Percentiles rank a stretch among this genome's conserved stretches.
Evolutionary conservation across 2,329 filamentous ascomycete genomes (phyloP).

Genomic region (Nothomitra cinnamomea): DNA sequence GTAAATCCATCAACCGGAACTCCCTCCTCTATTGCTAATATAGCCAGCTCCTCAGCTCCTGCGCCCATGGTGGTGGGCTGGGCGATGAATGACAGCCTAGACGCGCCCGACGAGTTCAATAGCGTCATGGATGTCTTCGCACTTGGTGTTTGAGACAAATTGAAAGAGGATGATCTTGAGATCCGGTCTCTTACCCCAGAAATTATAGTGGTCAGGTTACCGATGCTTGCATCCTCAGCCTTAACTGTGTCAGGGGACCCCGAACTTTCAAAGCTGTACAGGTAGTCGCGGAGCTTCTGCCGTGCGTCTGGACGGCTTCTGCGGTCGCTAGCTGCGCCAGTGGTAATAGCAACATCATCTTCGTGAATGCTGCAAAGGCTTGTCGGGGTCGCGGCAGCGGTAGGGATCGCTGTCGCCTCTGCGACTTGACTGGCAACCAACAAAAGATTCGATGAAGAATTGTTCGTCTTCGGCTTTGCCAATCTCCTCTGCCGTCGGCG

Average conservation of each 20-base stretch:
- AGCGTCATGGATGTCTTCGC: slow-evolving; percentile 1
- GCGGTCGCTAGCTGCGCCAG: not conserved
- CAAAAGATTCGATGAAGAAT: not conserved
- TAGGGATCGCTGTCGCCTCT: not conserved
- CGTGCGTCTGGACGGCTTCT: not conserved
- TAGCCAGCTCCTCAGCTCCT: not conserved
- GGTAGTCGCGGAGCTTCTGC: not conserved
- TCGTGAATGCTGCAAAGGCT: not conserved
- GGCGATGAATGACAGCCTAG: slow-evolving; percentile 2
- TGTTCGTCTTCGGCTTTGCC: slow-evolving; percentile 6
- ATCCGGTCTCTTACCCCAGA: slow-evolving; percentile 1
- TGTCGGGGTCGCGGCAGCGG: not conserved
- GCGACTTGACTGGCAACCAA: not conserved
- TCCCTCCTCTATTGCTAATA: slow-evolving; percentile 3
- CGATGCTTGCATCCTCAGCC: not conserved
- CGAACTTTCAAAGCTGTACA: not conserved
- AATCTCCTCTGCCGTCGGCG: slow-evolving; percentile 4
- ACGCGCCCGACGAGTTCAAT: slow-evolving; percentile 1
- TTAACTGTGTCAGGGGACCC: not conserved
- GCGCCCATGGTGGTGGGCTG: not conserved
- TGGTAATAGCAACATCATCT: not conserved
- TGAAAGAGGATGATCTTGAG: slow-evolving; percentile 2
- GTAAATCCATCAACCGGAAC: not conserved
- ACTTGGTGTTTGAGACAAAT: slow-evolving; percentile 1
- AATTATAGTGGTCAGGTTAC: not conserved